Evolutionary conservation across 2,329 filamentous ascomycete genomes (phyloP).

Genomic region (Aspergillus puulaauensis): DNA sequence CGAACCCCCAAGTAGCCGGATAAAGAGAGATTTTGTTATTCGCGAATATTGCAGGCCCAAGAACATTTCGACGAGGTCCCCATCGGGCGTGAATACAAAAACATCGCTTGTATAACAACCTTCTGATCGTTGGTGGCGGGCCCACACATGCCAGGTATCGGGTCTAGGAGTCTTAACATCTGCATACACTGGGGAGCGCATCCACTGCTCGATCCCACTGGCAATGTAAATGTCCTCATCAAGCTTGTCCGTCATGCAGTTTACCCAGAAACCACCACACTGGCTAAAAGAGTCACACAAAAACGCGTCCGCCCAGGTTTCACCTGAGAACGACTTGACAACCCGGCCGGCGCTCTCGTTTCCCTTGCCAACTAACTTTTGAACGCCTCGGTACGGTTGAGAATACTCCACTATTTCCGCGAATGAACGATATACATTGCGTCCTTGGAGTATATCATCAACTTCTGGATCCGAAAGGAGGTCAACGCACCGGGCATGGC

Average conservation of each 20-base stretch:
- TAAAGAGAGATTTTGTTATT: conserved; percentile 24
- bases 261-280: conserved; percentile 39
- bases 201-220: conserved; percentile 29
- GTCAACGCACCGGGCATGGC: conserved; percentile 13
- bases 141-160: conserved; percentile 29
- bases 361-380: conserved; percentile 20
- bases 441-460: conserved; percentile 24
- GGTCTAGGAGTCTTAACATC: conserved; percentile 4
- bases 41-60: conserved; percentile 30
- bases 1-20: conserved; percentile 5
- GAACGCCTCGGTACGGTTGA: conserved; percentile 15
- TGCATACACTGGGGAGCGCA: conserved; percentile 24
- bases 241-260: conserved; percentile 33
- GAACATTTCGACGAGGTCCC: conserved; percentile 29
- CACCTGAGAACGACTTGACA: conserved; percentile 12
- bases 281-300: conserved; percentile 34
- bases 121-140: conserved; percentile 23
- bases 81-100: conserved; percentile 32
- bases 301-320: conserved; percentile 28
- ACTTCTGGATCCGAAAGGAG: conserved; percentile 20
- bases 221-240: conserved; percentile 31
- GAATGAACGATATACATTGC: conserved; percentile 20
- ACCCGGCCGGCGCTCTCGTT: conserved; percentile 25
- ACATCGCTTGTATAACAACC: conserved; percentile 29
- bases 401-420: conserved; percentile 21